Evolutionary conservation across 2,329 filamentous ascomycete species (phyloP), one percentile per base, ranked within the genome.

Genomic region (Xylariales sp.): DNA sequence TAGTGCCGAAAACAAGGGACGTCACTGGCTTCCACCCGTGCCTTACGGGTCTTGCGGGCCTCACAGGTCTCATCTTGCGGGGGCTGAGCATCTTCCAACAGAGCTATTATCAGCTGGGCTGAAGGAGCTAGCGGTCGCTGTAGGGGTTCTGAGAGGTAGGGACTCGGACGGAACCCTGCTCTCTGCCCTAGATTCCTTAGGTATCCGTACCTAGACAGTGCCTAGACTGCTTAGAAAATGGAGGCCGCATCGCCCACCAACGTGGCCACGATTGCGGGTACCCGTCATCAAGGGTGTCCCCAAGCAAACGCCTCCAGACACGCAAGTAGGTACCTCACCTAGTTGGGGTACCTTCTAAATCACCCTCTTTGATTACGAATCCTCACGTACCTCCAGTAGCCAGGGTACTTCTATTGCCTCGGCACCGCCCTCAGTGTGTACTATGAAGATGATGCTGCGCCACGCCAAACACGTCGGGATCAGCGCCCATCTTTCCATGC

Each of bases 391-490:
- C 56, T 53, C 41, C 56, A 54, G 57, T 43, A 55, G 58, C 52
- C n/a, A 43, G 36, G 65, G 36, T 65, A 68, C 65, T n/a, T 48
- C 23, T 16, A n/a, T n/a, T n/a, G n/a, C 30, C 34, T 41, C 41
- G 1, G 16, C 56, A 59, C 62, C 14, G 46, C 16, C 53, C 34
- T 43, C 18, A n/a, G 48, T 16, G 12, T 5, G 9, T 36, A 61
- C 39, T 36, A 53, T 39, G 36, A 39, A 39, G 36, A 39, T 48
- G 52, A 67, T 64, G 70, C 75, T 76, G 75, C 75, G 75, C 75
- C 75, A 76, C 75, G 69, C 71, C 36, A 70, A 59, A 69, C 69
- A 66, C 66, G 64, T 69, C 69, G 64, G 64, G 69, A 70, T 71
- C 67, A 60, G 67, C 65, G 58, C 66, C 61, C 62, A 60, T 67